Evolutionary conservation across 2,329 filamentous ascomycete species (phyloP).

Genomic region (Trichophyton rubrum): DNA sequence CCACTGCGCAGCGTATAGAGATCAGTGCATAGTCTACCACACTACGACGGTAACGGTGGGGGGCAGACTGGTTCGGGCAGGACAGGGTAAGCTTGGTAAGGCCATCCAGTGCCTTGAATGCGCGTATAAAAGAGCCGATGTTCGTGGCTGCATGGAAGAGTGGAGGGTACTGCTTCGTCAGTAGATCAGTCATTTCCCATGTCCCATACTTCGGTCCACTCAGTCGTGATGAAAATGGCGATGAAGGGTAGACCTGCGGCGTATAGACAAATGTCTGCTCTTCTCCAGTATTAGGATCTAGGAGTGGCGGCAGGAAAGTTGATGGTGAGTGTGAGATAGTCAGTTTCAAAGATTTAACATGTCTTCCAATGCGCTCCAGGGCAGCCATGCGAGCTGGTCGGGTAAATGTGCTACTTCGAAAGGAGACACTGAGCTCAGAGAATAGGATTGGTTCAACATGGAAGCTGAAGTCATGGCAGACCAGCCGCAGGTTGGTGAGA

Average conservation of each 20-base stretch:
- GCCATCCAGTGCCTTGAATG: slow-evolving; percentile 55
- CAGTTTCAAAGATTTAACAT: slow-evolving; percentile 69
- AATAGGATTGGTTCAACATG: slow-evolving; percentile 30
- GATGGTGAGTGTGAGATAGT: slow-evolving; percentile 61
- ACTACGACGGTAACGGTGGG: slow-evolving; percentile 59
- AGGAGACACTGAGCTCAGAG: slow-evolving; percentile 33
- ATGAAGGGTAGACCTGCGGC: slow-evolving; percentile 53
- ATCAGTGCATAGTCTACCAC: slow-evolving; percentile 82
- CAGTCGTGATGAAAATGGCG: slow-evolving; percentile 45
- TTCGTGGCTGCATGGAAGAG: slow-evolving; percentile 84
- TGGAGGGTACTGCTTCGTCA: slow-evolving; percentile 77
- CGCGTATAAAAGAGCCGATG: slow-evolving; percentile 68
- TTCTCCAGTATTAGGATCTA: slow-evolving; percentile 62
- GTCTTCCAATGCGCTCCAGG: slow-evolving; percentile 62
- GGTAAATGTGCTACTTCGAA: slow-evolving; percentile 57
- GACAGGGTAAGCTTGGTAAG: slow-evolving; percentile 63
- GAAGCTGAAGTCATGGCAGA: slow-evolving; percentile 24
- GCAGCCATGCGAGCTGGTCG: slow-evolving; percentile 60
- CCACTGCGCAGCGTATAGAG: slow-evolving; percentile 70
- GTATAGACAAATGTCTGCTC: slow-evolving; percentile 74
- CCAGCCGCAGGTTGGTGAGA: slow-evolving; percentile 24
- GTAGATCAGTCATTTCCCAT: slow-evolving; percentile 63
- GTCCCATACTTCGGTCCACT: slow-evolving; percentile 65
- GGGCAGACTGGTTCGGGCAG: slow-evolving; percentile 58
- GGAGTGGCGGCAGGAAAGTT: slow-evolving; percentile 72